These are phyloP conservation scores for Globisporangium takayamanum DNA, from an alignment of 352 stramenopile species.

Conservation along the genomic window DNA sequence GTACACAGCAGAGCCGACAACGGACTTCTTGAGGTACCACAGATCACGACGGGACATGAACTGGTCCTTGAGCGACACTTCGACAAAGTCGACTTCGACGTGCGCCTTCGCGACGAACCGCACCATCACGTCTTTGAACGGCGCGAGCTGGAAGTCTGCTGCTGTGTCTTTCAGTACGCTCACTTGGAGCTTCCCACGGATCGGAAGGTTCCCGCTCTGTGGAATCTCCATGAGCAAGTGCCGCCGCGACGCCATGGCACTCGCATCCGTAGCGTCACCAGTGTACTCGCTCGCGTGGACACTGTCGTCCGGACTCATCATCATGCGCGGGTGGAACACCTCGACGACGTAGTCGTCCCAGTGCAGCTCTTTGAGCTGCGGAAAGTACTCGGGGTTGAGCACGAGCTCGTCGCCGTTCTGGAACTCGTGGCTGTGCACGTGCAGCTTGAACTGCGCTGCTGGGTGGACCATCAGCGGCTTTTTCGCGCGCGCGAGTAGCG, in stretches of 20 bases:
- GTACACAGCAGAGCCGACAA: slow-evolving; percentile 64
- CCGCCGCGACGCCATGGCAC: slow-evolving; percentile 25
- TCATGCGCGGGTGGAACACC: slow-evolving; percentile 50
- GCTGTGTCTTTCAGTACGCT: slow-evolving; percentile 82
- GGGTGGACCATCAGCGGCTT: slow-evolving; percentile 46
- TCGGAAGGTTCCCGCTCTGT: slow-evolving; percentile 46
- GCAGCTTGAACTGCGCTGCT: slow-evolving; percentile 65
- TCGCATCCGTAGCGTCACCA: background rate
- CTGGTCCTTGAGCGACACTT: slow-evolving; percentile 88
- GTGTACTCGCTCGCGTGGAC: background rate
- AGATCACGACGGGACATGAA: slow-evolving; percentile 91
- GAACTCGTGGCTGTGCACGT: slow-evolving; percentile 81
- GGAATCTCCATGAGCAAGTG: slow-evolving; percentile 79
- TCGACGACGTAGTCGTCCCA: slow-evolving; percentile 78
- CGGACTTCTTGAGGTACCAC: slow-evolving; percentile 75
- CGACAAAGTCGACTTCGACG: slow-evolving; percentile 84
- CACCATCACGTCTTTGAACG: slow-evolving; percentile 79
- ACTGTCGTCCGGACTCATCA: slow-evolving; percentile 6
- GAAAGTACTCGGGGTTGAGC: slow-evolving; percentile 76
- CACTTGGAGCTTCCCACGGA: slow-evolving; percentile 76
- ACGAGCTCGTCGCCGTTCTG: slow-evolving; percentile 75
- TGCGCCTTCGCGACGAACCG: slow-evolving; percentile 72
- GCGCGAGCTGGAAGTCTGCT: slow-evolving; percentile 56
- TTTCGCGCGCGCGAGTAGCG: slow-evolving; percentile 12
- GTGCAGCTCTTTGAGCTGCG: slow-evolving; percentile 58